Percentiles rank a stretch among this genome's conserved stretches.
Evolutionary conservation across 2,329 filamentous ascomycete species (phyloP).

Genomic region (Colletotrichum sp.): DNA sequence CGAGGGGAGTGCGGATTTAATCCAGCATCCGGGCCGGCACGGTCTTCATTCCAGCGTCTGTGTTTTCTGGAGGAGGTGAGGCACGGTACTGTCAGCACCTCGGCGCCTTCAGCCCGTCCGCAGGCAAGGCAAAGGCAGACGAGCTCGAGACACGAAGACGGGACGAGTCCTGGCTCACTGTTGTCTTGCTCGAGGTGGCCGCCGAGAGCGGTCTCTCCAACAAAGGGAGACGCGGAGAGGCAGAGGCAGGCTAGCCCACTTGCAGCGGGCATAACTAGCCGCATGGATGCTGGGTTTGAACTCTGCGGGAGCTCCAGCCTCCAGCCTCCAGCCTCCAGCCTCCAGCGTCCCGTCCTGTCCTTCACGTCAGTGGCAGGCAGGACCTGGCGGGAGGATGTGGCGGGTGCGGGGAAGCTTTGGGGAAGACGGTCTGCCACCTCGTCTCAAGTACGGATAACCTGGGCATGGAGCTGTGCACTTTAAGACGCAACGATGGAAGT

Average conservation of each 20-base stretch:
- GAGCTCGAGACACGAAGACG: not conserved
- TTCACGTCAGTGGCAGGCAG: not conserved
- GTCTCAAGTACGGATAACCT: not conserved
- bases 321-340: not conserved
- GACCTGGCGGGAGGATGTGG: not conserved
- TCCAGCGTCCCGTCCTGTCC: not conserved
- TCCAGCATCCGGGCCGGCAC: not conserved
- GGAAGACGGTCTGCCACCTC: not conserved
- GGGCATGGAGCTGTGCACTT: not conserved
- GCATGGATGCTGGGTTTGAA: not conserved
- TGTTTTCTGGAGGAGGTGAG: not conserved
- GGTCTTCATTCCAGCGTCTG: not conserved
- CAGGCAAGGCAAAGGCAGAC: not conserved
- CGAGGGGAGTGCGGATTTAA: not conserved
- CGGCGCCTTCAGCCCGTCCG: not conserved
- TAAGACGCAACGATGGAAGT: not conserved
- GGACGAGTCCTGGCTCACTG: not conserved
- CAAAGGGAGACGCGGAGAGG: not conserved
- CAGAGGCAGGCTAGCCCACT: not conserved
- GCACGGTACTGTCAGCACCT: not conserved
- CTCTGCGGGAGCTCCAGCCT: not conserved
- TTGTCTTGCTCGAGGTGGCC: not conserved
- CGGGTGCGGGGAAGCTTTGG: slow-evolving; percentile 9
- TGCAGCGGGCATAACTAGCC: not conserved
- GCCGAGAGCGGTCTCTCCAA: not conserved